A percentile compares a stretch with the other conserved stretches of the same genome.
These are phyloP conservation scores for Calonectria montana DNA, from an alignment of 2,329 filamentous ascomycete species.

Conservation along the genomic window DNA sequence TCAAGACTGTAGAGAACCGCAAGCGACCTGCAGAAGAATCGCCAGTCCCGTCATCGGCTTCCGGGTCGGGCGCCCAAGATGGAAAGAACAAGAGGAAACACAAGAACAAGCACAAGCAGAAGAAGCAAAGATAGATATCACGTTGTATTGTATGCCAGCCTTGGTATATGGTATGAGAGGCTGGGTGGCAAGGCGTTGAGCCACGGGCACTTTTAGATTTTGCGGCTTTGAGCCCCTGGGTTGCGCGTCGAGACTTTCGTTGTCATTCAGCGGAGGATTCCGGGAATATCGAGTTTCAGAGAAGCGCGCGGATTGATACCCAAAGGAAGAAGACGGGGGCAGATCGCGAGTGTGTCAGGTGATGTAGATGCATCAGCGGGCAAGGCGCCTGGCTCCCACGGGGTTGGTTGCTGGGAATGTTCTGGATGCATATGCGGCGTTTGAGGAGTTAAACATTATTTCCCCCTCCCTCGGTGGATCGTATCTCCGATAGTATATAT, in stretches of 20 bases:
- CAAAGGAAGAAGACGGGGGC: neutral
- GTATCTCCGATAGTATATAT: conserved; percentile 1
- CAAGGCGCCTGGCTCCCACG: neutral
- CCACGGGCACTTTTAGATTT: neutral
- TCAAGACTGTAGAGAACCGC: conserved; percentile 58
- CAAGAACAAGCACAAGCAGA: conserved; percentile 48
- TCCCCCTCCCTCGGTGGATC: neutral
- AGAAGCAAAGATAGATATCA: conserved; percentile 30
- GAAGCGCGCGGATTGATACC: neutral
- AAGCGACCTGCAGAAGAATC: conserved; percentile 55
- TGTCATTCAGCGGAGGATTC: neutral
- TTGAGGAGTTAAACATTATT: neutral
- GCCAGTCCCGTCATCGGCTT: conserved; percentile 36
- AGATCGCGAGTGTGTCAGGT: neutral
- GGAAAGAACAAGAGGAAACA: conserved; percentile 47
- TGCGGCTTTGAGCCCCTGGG: neutral
- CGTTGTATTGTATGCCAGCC: neutral
- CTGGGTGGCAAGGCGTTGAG: neutral
- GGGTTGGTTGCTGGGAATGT: neutral
- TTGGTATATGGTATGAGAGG: neutral
- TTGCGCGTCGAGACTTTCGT: neutral
- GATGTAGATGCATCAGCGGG: neutral
- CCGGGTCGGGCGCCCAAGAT: conserved; percentile 29
- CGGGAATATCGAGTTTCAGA: neutral
- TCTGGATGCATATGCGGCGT: conserved; percentile 4